These are phyloP conservation scores for Cladorrhinum sp. DNA, from an alignment of 2,329 filamentous ascomycete genomes.

Conservation along the genomic window DNA sequence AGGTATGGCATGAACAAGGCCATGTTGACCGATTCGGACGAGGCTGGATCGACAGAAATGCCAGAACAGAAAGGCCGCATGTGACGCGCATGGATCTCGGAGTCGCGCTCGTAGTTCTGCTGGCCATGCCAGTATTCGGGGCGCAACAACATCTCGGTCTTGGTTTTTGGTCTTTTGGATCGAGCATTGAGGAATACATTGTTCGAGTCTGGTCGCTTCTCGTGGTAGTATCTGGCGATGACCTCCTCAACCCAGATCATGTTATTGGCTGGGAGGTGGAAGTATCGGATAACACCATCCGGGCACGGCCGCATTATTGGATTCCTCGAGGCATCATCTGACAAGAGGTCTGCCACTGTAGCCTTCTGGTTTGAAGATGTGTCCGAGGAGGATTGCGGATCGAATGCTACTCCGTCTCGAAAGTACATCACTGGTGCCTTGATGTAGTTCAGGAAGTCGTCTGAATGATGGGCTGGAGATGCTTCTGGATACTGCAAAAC, in stretches of 20 bases:
- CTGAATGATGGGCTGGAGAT: background rate
- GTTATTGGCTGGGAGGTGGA: slow-evolving; percentile 28
- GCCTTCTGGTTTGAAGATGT: slow-evolving; percentile 22
- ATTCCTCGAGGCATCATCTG: slow-evolving; percentile 18
- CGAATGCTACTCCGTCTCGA: slow-evolving; percentile 14
- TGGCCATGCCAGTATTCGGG: slow-evolving; percentile 36
- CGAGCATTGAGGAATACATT: background rate
- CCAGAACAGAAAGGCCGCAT: slow-evolving; percentile 36
- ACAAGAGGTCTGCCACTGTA: slow-evolving; percentile 19
- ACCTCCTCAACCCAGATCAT: slow-evolving; percentile 25
- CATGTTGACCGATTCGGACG: slow-evolving; percentile 24
- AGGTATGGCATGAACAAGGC: slow-evolving; percentile 34
- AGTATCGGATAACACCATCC: slow-evolving; percentile 19
- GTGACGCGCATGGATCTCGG: slow-evolving; percentile 35
- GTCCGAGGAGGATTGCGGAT: slow-evolving; percentile 2
- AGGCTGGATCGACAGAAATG: slow-evolving; percentile 26
- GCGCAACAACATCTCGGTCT: slow-evolving; percentile 20
- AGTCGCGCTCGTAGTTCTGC: slow-evolving; percentile 26
- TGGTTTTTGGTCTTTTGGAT: slow-evolving; percentile 1
- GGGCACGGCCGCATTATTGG: slow-evolving; percentile 19
- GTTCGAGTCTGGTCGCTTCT: slow-evolving; percentile 14
- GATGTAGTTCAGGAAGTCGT: slow-evolving; percentile 16
- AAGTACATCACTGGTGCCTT: slow-evolving; percentile 22
- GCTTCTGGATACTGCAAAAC: slow-evolving; percentile 4
- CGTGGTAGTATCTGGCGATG: slow-evolving; percentile 25